phyloP scores from a whole-genome alignment of 352 stramenopile genomes.

The Pythium insidiosum region DNA sequence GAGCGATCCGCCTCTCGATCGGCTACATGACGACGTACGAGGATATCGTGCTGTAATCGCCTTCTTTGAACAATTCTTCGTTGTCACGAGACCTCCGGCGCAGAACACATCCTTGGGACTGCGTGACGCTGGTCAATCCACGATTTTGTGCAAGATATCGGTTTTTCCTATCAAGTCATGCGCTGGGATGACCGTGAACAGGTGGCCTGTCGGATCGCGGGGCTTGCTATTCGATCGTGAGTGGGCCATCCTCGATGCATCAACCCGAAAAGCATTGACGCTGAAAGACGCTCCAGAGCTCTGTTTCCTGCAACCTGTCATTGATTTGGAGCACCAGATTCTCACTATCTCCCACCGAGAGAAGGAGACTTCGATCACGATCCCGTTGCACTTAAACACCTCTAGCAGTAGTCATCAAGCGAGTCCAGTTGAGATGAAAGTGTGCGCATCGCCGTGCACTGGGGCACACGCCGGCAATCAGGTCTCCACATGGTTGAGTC shows the following conservation, averaged over 20 bases:
- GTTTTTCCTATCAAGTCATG: slow-evolving; percentile 79
- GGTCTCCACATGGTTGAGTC: slow-evolving; percentile 60
- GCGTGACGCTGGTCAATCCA: background rate
- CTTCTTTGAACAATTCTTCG: slow-evolving; percentile 54
- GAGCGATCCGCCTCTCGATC: slow-evolving; percentile 56
- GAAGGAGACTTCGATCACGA: background rate
- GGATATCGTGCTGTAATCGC: slow-evolving; percentile 40
- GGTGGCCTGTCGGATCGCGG: slow-evolving; percentile 52
- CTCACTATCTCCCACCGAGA: slow-evolving; percentile 32
- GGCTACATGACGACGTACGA: slow-evolving; percentile 79
- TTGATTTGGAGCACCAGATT: slow-evolving; percentile 49
- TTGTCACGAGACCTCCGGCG: slow-evolving; percentile 5
- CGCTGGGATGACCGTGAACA: slow-evolving; percentile 33
- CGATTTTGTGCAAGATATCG: slow-evolving; percentile 35
- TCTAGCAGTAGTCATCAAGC: slow-evolving; percentile 1
- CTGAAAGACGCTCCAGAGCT: slow-evolving; percentile 51
- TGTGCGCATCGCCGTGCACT: slow-evolving; percentile 46
- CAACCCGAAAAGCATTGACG: slow-evolving; percentile 32
- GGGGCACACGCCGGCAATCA: slow-evolving; percentile 35
- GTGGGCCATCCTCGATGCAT: slow-evolving; percentile 58
- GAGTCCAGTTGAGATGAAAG: slow-evolving; percentile 24
- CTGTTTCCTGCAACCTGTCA: slow-evolving; percentile 45
- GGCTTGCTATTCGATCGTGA: slow-evolving; percentile 64
- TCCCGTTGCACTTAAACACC: slow-evolving; percentile 3
- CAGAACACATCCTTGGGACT: too few relatives aligned